Percentiles rank a stretch among this genome's conserved stretches.
phyloP scores from a whole-genome alignment of 306 rosid genomes.

The Dalbergia cultrata region DNA sequence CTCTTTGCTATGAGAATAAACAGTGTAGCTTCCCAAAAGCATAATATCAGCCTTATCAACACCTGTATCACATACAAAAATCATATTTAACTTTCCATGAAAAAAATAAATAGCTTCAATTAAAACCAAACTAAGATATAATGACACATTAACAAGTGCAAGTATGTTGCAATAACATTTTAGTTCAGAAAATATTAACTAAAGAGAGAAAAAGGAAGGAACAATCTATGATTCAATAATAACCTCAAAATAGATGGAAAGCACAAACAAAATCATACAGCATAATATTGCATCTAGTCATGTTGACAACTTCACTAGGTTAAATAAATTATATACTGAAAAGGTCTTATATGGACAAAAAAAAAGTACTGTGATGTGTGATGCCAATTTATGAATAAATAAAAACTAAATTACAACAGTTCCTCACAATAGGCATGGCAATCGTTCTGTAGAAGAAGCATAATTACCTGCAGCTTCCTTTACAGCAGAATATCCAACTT shows the following conservation, averaged over 20 bases:
- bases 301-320: conserved; percentile 23
- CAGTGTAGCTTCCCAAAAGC: conserved; percentile 65
- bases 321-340: conserved; percentile 4
- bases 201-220: not conserved
- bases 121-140: conserved; percentile 20
- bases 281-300: not conserved
- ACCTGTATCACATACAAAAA: conserved; percentile 57
- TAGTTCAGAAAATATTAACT: conserved; percentile 3
- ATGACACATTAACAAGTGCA: conserved; percentile 32
- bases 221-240: conserved; percentile 2
- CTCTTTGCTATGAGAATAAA: conserved; percentile 69
- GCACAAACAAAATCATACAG: not conserved
- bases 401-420: not conserved
- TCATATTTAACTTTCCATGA: conserved; percentile 20
- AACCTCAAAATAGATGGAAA: conserved; percentile 32
- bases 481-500: conserved; percentile 73
- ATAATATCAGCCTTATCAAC: conserved; percentile 58
- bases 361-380: conserved; percentile 10
- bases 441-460: conserved; percentile 32
- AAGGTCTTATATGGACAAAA: conserved; percentile 2
- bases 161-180: conserved; percentile 25
- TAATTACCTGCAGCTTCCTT: conserved; percentile 70
- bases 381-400: conserved; percentile 25
- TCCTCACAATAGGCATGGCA: conserved; percentile 7
- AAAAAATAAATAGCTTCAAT: conserved; percentile 8